A percentile compares a stretch with the other conserved stretches of the same genome.
Conservation (phyloP, 1,139 yeast genomes). For the Kazachstania sp. region DNA sequence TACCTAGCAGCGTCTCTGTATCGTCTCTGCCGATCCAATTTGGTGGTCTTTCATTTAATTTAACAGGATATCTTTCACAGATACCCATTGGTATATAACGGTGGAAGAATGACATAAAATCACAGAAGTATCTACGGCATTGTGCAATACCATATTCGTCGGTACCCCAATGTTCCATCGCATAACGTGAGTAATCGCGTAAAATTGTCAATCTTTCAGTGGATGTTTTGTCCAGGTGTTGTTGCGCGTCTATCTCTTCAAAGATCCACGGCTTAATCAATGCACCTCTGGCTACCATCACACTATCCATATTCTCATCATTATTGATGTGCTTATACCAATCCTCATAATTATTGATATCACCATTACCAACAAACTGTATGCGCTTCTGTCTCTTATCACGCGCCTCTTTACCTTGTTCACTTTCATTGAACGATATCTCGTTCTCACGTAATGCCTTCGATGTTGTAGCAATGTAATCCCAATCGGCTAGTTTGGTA, state of each 20-base stretch:
- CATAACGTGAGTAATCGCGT: slow-evolving; percentile 60
- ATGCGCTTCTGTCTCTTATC: slow-evolving; percentile 36
- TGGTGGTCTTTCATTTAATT: slow-evolving; percentile 88
- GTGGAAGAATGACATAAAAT: slow-evolving; percentile 87
- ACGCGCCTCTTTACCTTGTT: slow-evolving; percentile 44
- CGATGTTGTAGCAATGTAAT: slow-evolving; percentile 71
- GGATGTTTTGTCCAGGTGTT: slow-evolving; percentile 84
- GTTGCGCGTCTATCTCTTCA: slow-evolving; percentile 86
- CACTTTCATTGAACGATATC: slow-evolving; percentile 39
- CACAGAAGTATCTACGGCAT: slow-evolving; percentile 88
- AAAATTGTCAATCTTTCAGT: slow-evolving; percentile 75
- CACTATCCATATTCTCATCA: slow-evolving; percentile 68
- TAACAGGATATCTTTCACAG: slow-evolving; percentile 79
- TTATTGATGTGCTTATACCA: slow-evolving; percentile 67
- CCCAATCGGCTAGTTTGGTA: slow-evolving; percentile 89
- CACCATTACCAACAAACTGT: slow-evolving; percentile 88
- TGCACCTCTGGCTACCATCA: slow-evolving; percentile 98
- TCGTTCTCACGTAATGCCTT: slow-evolving; percentile 50
- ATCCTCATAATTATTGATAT: slow-evolving; percentile 76
- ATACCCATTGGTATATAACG: slow-evolving; percentile 92
- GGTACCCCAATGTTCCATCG: slow-evolving; percentile 96
- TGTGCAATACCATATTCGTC: slow-evolving; percentile 89
- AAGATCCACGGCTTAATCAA: slow-evolving; percentile 98
- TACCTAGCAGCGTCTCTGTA: slow-evolving; percentile 79
- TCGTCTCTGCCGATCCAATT: slow-evolving; percentile 93